Base-by-base conservation (phyloP, 352 stramenopile genomes). In the Paralagenidium karlingii region DNA sequence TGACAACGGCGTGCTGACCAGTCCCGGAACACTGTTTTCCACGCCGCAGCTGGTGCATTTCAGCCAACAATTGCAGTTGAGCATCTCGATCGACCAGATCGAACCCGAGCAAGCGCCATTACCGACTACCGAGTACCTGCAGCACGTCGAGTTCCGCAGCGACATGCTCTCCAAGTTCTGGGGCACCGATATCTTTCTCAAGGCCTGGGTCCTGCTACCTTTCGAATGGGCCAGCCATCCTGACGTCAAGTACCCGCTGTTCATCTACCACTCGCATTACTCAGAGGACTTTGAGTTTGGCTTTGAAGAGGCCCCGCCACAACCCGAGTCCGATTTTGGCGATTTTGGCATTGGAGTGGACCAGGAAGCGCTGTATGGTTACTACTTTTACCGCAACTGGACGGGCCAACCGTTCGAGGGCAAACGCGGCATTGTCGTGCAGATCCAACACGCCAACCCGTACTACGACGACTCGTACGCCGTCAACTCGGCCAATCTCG, bases 391-490 rank as follows among this genome's bases (percentile, higher is more conserved):
- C 60, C 51, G 44, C 7, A 85, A 85, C 51, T 85, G 70, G 70
- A 85, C 70, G 29, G 82, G 67, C 4, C 63, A 66, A 25, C 59
- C 59, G 7, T 83, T 81, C 47, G 74, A 62, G 10, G 47, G 64
- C 49, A 82, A 75, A 25, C 55, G 70, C 32, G 70, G 70, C 24
- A 80, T 84, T 45, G 63, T 84, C 45, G 70, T 84, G 25, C 70
- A 84, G 51, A 52, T 84, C 5, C 70, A 84, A 44, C 70, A 84
- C 39, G 70, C 70, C 2, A 84, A 84, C 26, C 70, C 70, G 34
- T 84, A 84, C 70, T 84, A 84, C 40, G 70, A 84, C 34, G 70
- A 84, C 46, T 82, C 67, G 43, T 84, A 82, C 49, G 70, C 70
- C 0, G 65, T 84, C 45, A 84, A 84, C 36, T 81, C 65, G 28